These are phyloP conservation scores for Micractinium conductrix DNA, from an alignment of 139 green algal species.

Conservation along the genomic window DNA sequence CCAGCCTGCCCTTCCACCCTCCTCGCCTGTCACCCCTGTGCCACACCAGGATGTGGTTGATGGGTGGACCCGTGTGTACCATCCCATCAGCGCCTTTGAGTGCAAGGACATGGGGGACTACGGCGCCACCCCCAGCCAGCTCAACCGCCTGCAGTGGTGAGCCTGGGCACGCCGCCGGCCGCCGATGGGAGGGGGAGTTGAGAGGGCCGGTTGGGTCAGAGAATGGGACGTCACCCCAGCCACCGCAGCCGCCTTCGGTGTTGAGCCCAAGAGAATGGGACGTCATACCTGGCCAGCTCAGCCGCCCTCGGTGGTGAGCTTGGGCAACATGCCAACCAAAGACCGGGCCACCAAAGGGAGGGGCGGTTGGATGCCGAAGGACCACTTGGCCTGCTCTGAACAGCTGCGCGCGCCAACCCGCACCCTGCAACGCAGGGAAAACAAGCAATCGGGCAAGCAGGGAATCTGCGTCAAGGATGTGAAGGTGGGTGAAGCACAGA, in stretches of 20 bases:
- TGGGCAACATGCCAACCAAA: too few relatives aligned
- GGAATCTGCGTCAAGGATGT: conserved; percentile 37
- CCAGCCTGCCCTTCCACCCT: too few relatives aligned
- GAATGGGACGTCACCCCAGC: too few relatives aligned
- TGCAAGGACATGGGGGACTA: conserved; percentile 1
- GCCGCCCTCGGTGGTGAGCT: too few relatives aligned
- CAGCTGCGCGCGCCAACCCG: too few relatives aligned
- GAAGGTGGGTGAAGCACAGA: not conserved
- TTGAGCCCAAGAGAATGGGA: too few relatives aligned
- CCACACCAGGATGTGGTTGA: not conserved
- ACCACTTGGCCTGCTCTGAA: too few relatives aligned
- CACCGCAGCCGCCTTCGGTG: too few relatives aligned
- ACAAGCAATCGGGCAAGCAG: conserved; percentile 4
- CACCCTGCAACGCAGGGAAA: not conserved
- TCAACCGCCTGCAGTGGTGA: conserved; percentile 36
- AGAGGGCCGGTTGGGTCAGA: not conserved
- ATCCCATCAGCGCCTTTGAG: conserved; percentile 9
- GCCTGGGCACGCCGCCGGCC: not conserved
- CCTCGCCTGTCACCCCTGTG: not conserved
- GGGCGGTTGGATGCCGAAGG: too few relatives aligned
- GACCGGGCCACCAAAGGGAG: too few relatives aligned
- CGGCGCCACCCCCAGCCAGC: not conserved
- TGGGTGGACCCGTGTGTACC: conserved; percentile 26
- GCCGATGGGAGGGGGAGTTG: not conserved
- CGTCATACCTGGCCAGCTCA: too few relatives aligned